Evolutionary conservation across 371 early-diverging fungal species (phyloP).

Genomic region (Apophysomyces ossiformis): DNA sequence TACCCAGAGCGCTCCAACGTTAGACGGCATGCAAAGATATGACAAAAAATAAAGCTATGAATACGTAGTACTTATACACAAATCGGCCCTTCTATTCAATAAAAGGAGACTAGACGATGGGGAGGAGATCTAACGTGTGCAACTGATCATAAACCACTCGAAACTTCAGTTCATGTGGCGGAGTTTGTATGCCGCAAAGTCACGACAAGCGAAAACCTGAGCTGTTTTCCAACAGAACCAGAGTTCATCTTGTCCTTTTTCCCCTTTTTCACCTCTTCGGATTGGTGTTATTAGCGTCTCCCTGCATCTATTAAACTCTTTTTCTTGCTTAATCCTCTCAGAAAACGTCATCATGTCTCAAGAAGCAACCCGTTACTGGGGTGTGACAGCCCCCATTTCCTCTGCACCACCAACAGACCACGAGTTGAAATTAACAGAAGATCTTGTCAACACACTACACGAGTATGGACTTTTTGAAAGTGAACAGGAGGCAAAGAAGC

Average conservation of each 20-base stretch:
- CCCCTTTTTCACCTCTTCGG: conserved; percentile 8
- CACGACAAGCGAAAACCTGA: conserved; percentile 8
- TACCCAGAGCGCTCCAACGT: no score
- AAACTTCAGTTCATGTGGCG: neutral
- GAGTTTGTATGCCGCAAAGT: conserved; percentile 5
- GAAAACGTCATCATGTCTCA: conserved; percentile 25
- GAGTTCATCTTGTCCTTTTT: conserved; percentile 6
- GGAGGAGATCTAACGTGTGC: neutral
- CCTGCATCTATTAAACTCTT: neutral
- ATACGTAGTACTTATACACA: no score
- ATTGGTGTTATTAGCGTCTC: neutral
- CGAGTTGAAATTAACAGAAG: conserved; percentile 68
- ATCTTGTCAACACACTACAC: conserved; percentile 67
- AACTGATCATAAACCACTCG: no score
- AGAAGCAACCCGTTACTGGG: conserved; percentile 43
- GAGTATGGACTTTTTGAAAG: conserved; percentile 78
- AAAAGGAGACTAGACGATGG: neutral
- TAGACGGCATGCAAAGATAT: no score
- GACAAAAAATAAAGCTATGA: no score
- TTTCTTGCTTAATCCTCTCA: neutral
- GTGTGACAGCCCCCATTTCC: conserved; percentile 69
- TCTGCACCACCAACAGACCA: conserved; percentile 49
- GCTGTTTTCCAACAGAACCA: conserved; percentile 9
- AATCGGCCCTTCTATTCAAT: no score
- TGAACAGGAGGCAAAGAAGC: conserved; percentile 65